These are phyloP conservation scores for Aureobasidium subglaciale DNA, from an alignment of 2,329 filamentous ascomycete species.

Conservation along the genomic window DNA sequence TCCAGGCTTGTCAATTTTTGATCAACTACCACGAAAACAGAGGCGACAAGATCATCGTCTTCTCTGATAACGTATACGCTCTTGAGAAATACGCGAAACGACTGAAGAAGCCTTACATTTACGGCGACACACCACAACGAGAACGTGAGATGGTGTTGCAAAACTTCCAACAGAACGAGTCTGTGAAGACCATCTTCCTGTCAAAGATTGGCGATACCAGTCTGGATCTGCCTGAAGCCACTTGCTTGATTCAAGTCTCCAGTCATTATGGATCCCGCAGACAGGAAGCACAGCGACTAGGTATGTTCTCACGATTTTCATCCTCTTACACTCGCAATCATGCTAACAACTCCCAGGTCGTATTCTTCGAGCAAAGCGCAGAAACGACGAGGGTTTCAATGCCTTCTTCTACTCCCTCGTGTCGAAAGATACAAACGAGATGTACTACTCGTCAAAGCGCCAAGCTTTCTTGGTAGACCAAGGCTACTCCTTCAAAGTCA, in stretches of 20 bases:
- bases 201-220: constrained; percentile 98
- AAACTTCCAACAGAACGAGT: constrained; percentile 89
- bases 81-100: constrained; percentile 78
- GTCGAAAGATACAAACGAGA: constrained; percentile 94
- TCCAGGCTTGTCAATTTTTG: constrained; percentile 95
- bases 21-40: constrained; percentile 94
- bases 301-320: too few relatives aligned
- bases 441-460: constrained; percentile 94
- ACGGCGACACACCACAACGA: constrained; percentile 75
- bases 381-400: constrained; percentile 97
- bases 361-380: constrained; percentile 86
- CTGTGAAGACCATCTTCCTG: constrained; percentile 86
- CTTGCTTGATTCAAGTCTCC: constrained; percentile 93
- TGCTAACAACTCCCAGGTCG: too few relatives aligned
- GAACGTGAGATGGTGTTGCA: constrained; percentile 84
- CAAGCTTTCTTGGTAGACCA: constrained; percentile 97
- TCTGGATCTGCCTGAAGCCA: constrained; percentile 93
- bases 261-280: constrained; percentile 95
- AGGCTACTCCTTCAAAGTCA: constrained; percentile 98
- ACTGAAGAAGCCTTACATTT: constrained; percentile 82
- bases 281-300: too few relatives aligned
- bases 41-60: constrained; percentile 96
- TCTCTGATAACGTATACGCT: constrained; percentile 95
- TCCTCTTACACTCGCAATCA: too few relatives aligned
- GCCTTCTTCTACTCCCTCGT: constrained; percentile 98